Conservation (phyloP, 1,284 basidiomycete species). For the Trametes hirsuta region DNA sequence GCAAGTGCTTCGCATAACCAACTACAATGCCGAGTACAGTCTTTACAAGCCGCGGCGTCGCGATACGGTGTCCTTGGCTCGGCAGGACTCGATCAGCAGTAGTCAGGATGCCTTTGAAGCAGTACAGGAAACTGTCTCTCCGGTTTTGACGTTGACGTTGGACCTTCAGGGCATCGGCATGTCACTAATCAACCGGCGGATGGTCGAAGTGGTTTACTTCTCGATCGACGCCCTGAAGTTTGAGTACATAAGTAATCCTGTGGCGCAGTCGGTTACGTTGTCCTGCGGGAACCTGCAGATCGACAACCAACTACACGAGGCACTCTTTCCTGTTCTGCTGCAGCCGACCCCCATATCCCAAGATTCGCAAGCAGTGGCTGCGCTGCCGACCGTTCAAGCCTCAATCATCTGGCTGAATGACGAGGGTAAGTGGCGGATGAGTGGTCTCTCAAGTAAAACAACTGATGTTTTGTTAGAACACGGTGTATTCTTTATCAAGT, state of each 20-base stretch:
- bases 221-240: constrained; percentile 83
- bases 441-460: background rate
- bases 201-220: constrained; percentile 91
- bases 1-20: constrained; percentile 87
- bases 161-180: constrained; percentile 93
- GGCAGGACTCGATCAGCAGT: constrained; percentile 74
- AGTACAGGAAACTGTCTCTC: constrained; percentile 75
- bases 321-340: constrained; percentile 93
- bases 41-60: constrained; percentile 84
- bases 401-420: constrained; percentile 93
- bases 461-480: constrained; percentile 61
- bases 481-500: constrained; percentile 96
- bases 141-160: constrained; percentile 72
- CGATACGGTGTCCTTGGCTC: constrained; percentile 53
- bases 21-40: constrained; percentile 87
- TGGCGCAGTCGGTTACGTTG: constrained; percentile 82
- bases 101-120: constrained; percentile 86
- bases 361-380: constrained; percentile 78
- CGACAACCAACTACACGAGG: constrained; percentile 98
- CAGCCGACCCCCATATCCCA: constrained; percentile 93
- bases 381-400: constrained; percentile 91
- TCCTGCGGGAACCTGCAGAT: constrained; percentile 93
- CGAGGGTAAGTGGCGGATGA: constrained; percentile 59
- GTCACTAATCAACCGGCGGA: constrained; percentile 87
- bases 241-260: constrained; percentile 83